Percentiles rank a stretch among this genome's conserved stretches.
Conservation (phyloP, 139 green algal species). For the Edaphochlamys debaryana region DNA sequence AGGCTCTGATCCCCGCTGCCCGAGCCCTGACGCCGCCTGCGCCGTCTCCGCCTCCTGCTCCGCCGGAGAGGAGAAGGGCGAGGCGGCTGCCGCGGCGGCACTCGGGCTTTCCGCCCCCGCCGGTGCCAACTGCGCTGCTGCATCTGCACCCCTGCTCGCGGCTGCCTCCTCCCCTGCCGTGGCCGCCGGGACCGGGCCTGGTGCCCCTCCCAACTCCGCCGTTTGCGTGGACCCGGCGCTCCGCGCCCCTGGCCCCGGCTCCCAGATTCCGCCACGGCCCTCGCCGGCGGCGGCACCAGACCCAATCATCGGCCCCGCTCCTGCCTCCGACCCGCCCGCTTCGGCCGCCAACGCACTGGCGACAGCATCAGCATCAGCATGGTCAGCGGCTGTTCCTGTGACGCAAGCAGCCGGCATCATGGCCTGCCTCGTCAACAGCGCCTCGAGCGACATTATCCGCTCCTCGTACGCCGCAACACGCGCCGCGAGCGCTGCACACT, state of each 20-base stretch:
- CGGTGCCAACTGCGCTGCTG: background rate
- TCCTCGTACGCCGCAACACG: slow-evolving; percentile 45
- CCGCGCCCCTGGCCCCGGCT: background rate
- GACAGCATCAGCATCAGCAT: no score
- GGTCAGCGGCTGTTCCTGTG: no score
- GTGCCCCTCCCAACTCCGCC: background rate
- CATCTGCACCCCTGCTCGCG: background rate
- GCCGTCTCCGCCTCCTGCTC: background rate
- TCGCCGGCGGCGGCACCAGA: background rate
- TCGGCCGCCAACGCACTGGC: no score
- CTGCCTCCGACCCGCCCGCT: no score
- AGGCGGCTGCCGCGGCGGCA: background rate
- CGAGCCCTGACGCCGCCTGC: background rate
- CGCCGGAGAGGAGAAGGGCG: slow-evolving; percentile 1
- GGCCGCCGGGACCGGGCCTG: background rate
- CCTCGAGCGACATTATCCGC: slow-evolving; percentile 49
- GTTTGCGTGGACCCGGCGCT: background rate
- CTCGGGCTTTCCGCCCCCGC: background rate
- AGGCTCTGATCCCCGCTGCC: no score
- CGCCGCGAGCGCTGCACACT: slow-evolving; percentile 11
- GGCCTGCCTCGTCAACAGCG: no score
- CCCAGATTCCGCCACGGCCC: background rate
- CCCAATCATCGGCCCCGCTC: no score
- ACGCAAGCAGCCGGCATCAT: no score
- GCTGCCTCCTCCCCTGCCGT: background rate